phyloP scores from a whole-genome alignment of 2,329 filamentous ascomycete genomes.

The Talaromyces islandicus region DNA sequence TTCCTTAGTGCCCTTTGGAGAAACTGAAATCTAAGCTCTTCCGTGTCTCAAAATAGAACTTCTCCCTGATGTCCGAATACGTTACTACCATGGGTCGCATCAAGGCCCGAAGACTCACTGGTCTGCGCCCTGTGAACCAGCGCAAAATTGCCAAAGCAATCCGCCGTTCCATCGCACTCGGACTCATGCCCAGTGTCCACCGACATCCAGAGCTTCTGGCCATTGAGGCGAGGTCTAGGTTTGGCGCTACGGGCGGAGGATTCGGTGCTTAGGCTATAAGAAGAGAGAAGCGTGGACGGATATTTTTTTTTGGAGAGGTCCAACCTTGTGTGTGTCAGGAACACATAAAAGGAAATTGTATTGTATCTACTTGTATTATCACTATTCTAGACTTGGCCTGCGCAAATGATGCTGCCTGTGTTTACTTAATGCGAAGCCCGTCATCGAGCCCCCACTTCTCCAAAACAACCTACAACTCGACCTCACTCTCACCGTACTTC shows the following conservation, averaged over 20 bases:
- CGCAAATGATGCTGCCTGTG: neutral
- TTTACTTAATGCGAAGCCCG: neutral
- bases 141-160: constrained; percentile 90
- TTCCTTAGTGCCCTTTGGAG: constrained; percentile 7
- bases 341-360: neutral
- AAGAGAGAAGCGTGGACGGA: neutral
- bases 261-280: constrained; percentile 15
- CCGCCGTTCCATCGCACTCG: constrained; percentile 78
- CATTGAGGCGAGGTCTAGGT: constrained; percentile 22
- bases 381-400: neutral
- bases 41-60: constrained; percentile 60
- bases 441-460: neutral
- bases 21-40: constrained; percentile 5
- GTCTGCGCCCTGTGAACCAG: constrained; percentile 82
- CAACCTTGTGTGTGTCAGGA: neutral
- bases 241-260: neutral
- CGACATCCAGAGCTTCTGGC: constrained; percentile 75
- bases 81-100: constrained; percentile 82
- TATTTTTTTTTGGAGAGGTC: neutral
- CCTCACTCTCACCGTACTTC: neutral
- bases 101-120: constrained; percentile 67
- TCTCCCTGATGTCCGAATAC: constrained; percentile 83
- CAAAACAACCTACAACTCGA: neutral
- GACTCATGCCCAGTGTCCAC: constrained; percentile 87
- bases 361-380: neutral